phyloP scores from a whole-genome alignment of 352 stramenopile species.

The Phytopythium montanum region DNA sequence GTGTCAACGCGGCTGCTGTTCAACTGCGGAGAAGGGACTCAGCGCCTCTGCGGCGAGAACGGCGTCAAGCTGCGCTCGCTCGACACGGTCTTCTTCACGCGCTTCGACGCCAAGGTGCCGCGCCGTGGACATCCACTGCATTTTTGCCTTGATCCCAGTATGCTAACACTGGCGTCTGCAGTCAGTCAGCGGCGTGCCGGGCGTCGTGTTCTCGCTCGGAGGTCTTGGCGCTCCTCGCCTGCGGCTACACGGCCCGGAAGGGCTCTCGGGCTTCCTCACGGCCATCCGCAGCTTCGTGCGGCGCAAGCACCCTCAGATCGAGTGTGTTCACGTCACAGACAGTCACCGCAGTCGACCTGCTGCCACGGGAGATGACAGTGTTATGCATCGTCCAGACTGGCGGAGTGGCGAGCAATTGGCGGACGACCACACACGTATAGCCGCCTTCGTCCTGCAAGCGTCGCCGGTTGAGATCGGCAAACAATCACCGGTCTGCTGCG shows the following conservation, averaged over 20 bases:
- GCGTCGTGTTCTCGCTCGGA: slow-evolving; percentile 60
- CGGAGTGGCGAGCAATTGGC: neutral
- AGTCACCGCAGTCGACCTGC: neutral
- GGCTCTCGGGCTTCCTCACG: slow-evolving; percentile 30
- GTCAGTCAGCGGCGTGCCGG: slow-evolving; percentile 65
- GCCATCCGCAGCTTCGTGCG: slow-evolving; percentile 67
- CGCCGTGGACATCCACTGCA: too few relatives aligned
- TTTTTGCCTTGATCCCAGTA: too few relatives aligned
- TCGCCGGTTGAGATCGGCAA: neutral
- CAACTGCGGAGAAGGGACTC: slow-evolving; percentile 69
- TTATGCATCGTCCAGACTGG: neutral
- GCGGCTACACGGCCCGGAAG: slow-evolving; percentile 41
- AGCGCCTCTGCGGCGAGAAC: slow-evolving; percentile 65
- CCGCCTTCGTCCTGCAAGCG: neutral
- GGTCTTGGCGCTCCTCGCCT: slow-evolving; percentile 42
- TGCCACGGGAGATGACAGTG: neutral
- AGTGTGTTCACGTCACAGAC: slow-evolving; percentile 35
- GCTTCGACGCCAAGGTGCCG: slow-evolving; percentile 51
- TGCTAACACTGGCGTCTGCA: slow-evolving; percentile 12
- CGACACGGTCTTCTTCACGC: slow-evolving; percentile 67
- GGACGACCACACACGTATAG: neutral
- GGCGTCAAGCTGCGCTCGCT: slow-evolving; percentile 66
- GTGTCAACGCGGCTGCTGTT: slow-evolving; percentile 65
- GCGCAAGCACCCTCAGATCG: slow-evolving; percentile 56
- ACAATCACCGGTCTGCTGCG: neutral